Evolutionary conservation across 1,284 basidiomycete genomes (phyloP).

Genomic region (Ceratobasidium sp.): DNA sequence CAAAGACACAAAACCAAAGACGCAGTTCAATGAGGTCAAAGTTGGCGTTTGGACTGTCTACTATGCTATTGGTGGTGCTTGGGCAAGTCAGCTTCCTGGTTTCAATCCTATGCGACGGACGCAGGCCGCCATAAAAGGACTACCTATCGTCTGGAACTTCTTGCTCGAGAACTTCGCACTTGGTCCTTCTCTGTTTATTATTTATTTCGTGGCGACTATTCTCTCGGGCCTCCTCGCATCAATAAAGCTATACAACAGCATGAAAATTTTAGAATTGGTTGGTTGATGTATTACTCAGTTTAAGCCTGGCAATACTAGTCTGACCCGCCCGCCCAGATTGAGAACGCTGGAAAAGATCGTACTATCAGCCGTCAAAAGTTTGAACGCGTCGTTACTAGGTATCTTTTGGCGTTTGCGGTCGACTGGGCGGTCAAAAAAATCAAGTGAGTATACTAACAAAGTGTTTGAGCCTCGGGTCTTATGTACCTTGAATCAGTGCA

Average conservation of each 20-base stretch:
- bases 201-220: conserved; percentile 5
- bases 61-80: neutral
- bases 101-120: neutral
- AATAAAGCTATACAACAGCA: conserved; percentile 5
- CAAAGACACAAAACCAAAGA: conserved; percentile 1
- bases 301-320: neutral
- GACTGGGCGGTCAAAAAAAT: conserved; percentile 11
- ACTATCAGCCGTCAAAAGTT: neutral
- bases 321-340: conserved; percentile 4
- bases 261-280: conserved; percentile 28
- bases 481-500: neutral
- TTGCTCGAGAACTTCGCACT: conserved; percentile 10
- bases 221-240: conserved; percentile 17
- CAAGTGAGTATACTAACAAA: neutral
- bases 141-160: conserved; percentile 34
- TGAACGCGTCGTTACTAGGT: neutral
- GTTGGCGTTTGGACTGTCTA: conserved; percentile 32
- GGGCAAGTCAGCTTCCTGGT: neutral
- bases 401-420: conserved; percentile 6
- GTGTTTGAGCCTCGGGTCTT: neutral
- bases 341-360: neutral
- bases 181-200: conserved; percentile 13
- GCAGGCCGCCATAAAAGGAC: neutral
- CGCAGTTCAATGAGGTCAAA: conserved; percentile 6
- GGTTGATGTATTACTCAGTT: neutral